Base-by-base conservation (phyloP, 495 filamentous ascomycete species). In the Penicillium salamii region DNA sequence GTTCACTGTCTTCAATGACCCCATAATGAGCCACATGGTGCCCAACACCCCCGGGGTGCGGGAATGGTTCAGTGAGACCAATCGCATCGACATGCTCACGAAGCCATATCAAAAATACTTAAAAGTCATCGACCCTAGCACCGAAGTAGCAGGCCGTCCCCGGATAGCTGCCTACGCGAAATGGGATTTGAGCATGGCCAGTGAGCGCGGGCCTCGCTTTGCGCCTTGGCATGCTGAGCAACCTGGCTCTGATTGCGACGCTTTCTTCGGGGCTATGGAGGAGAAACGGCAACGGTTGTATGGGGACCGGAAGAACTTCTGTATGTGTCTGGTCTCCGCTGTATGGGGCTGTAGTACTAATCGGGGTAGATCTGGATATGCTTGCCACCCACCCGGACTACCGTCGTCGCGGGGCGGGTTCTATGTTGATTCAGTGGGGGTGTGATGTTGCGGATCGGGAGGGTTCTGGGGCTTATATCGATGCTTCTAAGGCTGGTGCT, bases 361-460 rank as follows among this genome's bases (percentile, higher is more conserved):
- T 33, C 7, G 7, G n/a, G 1, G 18, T 42, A 72, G 68, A 68
- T 38, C 72, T 83, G 28, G 70, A 78, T 53, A 70, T 76, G 40
- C 55, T 84, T 7, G 66, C 71, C 11, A 76, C 74, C 15, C 70
- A 77, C 41, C 78, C 76, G 3, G 67, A 71, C 18, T 75, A 74
- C 43, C 68, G 72, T 46, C 52, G 68, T 13, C 61, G 69, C 20
- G 79, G 80, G 3, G 80, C 80, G 1, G 79, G 74, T 7, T 62
- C 64, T 1, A 68, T 74, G 55, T 69, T 82, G 1, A 62, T 79
- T 3, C 29, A 59, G 14, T 83, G 78, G 78, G 78, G 78, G 3
- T 72, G 76, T 34, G 57, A 70, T 14, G 49, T 63, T 29, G 73
- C 75, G 1, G 70, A 75, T 52, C 29, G 54, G 24, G 54, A 67